These are phyloP conservation scores for Tylopilus vinaceipallidus DNA, from an alignment of 768 basidiomycete species.

Conservation along the genomic window DNA sequence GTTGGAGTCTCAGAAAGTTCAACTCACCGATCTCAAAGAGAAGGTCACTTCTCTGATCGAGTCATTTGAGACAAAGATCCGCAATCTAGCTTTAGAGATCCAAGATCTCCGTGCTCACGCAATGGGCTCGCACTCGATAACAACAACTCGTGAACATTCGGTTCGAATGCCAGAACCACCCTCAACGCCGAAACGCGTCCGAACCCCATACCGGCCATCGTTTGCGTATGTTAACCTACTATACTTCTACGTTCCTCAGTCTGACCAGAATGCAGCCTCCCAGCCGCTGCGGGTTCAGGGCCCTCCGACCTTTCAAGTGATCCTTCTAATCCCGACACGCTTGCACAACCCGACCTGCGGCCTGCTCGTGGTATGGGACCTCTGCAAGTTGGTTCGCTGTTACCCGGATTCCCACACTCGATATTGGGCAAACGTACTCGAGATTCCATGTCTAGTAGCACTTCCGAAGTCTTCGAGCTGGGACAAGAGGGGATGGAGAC, in stretches of 20 bases:
- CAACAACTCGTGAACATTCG: conserved; percentile 11
- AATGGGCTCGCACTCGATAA: conserved; percentile 9
- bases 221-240: conserved; percentile 22
- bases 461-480: conserved; percentile 41
- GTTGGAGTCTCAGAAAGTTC: conserved; percentile 44
- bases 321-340: conserved; percentile 19
- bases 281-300: conserved; percentile 15
- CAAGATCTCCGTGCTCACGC: conserved; percentile 28
- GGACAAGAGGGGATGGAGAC: conserved; percentile 41
- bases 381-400: conserved; percentile 16
- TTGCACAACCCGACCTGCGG: conserved; percentile 8
- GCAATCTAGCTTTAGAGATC: conserved; percentile 35
- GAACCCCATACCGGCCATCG: conserved; percentile 28
- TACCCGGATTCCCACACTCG: conserved; percentile 42
- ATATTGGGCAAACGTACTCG: conserved; percentile 68
- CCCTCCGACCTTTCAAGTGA: conserved; percentile 22
- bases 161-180: conserved; percentile 29
- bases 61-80: conserved; percentile 38
- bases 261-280: conserved; percentile 23
- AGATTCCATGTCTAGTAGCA: conserved; percentile 45
- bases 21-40: conserved; percentile 37
- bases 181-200: conserved; percentile 35
- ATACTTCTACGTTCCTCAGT: background rate
- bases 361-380: conserved; percentile 10
- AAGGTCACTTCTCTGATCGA: conserved; percentile 30